phyloP scores from a whole-genome alignment of 2,329 filamentous ascomycete species.

The Colletotrichum cereale region DNA sequence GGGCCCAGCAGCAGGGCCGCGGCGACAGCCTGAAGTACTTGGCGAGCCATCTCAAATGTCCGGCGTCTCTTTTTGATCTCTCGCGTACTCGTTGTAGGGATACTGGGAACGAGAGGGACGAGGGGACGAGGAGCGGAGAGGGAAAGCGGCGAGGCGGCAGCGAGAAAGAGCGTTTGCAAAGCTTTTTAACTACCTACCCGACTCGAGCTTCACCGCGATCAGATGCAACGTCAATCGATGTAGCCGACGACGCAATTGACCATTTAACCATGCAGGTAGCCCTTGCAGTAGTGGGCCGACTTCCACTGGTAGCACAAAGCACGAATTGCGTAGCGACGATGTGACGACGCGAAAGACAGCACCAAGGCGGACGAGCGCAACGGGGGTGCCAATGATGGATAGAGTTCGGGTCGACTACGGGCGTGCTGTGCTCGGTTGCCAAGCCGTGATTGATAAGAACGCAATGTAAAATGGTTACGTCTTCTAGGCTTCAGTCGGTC shows the following conservation, averaged over 20 bases:
- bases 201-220: neutral
- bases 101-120: neutral
- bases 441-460: constrained; percentile 1
- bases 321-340: neutral
- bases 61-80: neutral
- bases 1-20: constrained; percentile 32
- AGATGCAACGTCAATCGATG: neutral
- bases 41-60: constrained; percentile 32
- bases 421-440: constrained; percentile 2
- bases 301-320: neutral
- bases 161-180: neutral
- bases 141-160: neutral
- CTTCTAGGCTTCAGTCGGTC: neutral
- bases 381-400: neutral
- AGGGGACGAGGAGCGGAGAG: neutral
- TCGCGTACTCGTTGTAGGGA: neutral
- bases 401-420: neutral
- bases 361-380: neutral
- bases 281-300: constrained; percentile 9
- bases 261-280: neutral
- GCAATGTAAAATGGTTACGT: neutral
- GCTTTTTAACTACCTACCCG: neutral
- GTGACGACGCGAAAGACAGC: neutral
- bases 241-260: neutral
- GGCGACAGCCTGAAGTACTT: constrained; percentile 25